Base-by-base conservation (phyloP, 2,329 filamentous ascomycete genomes). In the Fusarium abutilonis region DNA sequence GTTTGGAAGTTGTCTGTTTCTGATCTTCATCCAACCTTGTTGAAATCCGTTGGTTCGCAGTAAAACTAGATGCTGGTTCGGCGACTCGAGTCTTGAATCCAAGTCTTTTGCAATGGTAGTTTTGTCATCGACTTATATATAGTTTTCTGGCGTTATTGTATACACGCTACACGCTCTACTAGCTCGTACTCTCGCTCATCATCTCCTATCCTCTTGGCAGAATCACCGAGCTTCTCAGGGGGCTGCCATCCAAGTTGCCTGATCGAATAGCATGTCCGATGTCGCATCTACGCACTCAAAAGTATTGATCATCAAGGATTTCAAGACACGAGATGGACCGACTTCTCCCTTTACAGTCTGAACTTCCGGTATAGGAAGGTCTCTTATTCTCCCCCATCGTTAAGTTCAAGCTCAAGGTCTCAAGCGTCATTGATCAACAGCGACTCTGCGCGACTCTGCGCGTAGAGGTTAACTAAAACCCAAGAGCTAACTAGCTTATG, bases 391-490 rank as follows among this genome's bases (percentile, higher is more conserved):
- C n/a, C n/a, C n/a, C 21, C 4, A 23, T 23, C 6, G 21, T 23
- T 23, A 28, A 56, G 60, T 39, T 45, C 35, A 43, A 52, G 36
- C 47, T 48, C 48, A 61, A 58, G 46, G 47, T 56, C 52, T 48
- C 53, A 45, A 35, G 36, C 34, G 41, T 47, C 46, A 35, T 39
- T 39, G 47, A 43, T 17, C 44, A 55, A 36, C 50, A 51, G 39
- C 66, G 66, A 48, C 38, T 44, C 23, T 46, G 55, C 38, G 63
- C 35, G 66, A n/a, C 66, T 54, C 63, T 69, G 66, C 66, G 53
- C 44, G 46, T n/a, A 46, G 44, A 56, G 34, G 44, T 52, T 48
- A 14, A 23, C 21, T 32, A 10, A 58, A 60, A 42, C 42, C 45
- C 46, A 36, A 45, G 63, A 48, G 56, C n/a, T n/a, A n/a, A n/a